Conservation (phyloP, 2,329 filamentous ascomycete genomes). For the Lachnellula suecica region DNA sequence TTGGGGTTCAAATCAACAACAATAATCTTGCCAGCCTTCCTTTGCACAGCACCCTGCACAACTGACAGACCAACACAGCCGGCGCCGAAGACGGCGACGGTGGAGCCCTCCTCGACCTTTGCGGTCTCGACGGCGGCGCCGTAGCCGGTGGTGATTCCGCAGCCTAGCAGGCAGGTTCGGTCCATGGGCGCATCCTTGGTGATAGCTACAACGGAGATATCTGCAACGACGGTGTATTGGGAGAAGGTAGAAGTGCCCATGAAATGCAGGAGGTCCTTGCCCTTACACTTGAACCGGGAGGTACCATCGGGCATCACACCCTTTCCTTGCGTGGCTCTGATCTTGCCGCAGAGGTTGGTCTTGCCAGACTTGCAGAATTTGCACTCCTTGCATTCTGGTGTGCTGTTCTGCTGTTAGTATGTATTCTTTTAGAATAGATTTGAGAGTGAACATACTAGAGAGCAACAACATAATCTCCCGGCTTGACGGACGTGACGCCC, state of each 20-base stretch:
- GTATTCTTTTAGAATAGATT: background rate
- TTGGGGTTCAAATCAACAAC: conserved; percentile 78
- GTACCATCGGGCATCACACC: conserved; percentile 98
- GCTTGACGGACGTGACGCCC: conserved; percentile 91
- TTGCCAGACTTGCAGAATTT: conserved; percentile 99
- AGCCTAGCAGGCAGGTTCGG: conserved; percentile 91
- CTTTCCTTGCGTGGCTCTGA: conserved; percentile 91
- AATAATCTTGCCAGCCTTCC: conserved; percentile 48
- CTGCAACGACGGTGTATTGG: conserved; percentile 97
- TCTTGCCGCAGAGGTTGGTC: conserved; percentile 99
- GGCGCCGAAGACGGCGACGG: conserved; percentile 88
- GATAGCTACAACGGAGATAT: conserved; percentile 96
- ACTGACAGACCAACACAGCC: conserved; percentile 95
- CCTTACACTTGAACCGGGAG: conserved; percentile 89
- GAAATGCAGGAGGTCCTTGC: conserved; percentile 94
- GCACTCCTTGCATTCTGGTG: conserved; percentile 94
- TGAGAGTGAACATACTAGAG: conserved; percentile 64
- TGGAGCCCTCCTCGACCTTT: conserved; percentile 85
- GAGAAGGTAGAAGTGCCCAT: conserved; percentile 99
- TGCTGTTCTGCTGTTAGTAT: conserved; percentile 52
- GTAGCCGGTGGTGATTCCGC: conserved; percentile 98
- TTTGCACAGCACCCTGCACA: conserved; percentile 81
- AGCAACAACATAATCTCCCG: conserved; percentile 86
- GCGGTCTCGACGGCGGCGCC: conserved; percentile 93
- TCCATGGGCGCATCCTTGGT: conserved; percentile 91